A percentile compares a stretch with the other conserved stretches of the same genome.
phyloP scores from a whole-genome alignment of 805 yeast species.

The Zygoascus bituminiphila region DNA sequence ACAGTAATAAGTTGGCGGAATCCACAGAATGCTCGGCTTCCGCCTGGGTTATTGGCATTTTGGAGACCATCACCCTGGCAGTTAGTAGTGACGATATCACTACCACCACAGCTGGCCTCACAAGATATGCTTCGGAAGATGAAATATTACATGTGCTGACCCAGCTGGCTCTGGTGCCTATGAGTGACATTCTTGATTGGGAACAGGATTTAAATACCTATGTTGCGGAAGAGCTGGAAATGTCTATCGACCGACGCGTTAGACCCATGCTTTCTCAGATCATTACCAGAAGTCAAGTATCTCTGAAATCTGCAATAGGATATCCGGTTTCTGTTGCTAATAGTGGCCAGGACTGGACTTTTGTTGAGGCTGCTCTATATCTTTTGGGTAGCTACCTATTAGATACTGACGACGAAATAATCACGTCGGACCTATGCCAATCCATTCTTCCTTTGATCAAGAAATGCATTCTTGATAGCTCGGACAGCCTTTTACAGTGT shows the following conservation, averaged over 20 bases:
- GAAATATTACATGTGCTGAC: background rate
- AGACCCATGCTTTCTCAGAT: constrained; percentile 44
- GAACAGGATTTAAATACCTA: constrained; percentile 55
- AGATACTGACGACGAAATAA: constrained; percentile 3
- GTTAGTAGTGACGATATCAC: background rate
- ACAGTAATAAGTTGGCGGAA: constrained; percentile 10
- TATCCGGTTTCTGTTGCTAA: background rate
- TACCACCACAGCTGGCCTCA: background rate
- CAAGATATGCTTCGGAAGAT: background rate
- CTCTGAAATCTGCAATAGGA: constrained; percentile 7
- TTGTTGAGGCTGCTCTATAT: constrained; percentile 6
- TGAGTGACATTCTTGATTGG: constrained; percentile 30
- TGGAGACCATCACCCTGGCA: background rate
- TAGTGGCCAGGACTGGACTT: constrained; percentile 1
- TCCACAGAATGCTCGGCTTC: background rate
- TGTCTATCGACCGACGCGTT: constrained; percentile 44
- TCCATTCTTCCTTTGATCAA: background rate
- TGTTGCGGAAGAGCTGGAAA: constrained; percentile 67
- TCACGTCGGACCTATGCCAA: background rate
- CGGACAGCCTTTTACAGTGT: constrained; percentile 2
- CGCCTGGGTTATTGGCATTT: background rate
- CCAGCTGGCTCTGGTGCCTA: background rate
- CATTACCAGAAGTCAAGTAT: background rate
- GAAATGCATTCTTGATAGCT: background rate
- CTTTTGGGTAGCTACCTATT: constrained; percentile 2